Base-by-base conservation (phyloP, 805 yeast species). In the Candida orba region DNA sequence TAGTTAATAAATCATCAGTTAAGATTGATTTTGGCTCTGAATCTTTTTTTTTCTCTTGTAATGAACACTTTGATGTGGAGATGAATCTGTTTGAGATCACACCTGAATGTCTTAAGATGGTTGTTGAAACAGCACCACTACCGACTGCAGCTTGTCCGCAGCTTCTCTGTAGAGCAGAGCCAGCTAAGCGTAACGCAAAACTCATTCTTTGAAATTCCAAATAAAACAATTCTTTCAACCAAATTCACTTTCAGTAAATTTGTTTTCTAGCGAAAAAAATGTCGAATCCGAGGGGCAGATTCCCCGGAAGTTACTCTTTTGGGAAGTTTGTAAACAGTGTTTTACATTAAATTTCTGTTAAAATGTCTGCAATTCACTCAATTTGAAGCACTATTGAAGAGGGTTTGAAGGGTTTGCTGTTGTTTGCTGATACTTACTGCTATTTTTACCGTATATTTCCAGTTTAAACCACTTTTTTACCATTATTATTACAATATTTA, bases 1-100 rank as follows among this genome's bases (percentile, higher is more conserved):
- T 78, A 29, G 84, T 81, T 46, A 90, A 72, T 57, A 89, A 57
- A 58, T 89, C 95, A 49, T 90, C 96, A 39, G 83, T 79, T 49
- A 90, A 69, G 52, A 89, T 75, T 17, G 85, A 74, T 50, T 75
- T 60, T 34, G 68, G 54, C 36, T 53, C 34, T 38, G 68, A 54
- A 36, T 53, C 34, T 38, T 46, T 40, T 8, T 51, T 45, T 32
- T 55, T 51, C 52, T 57, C 52, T 47, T 53, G 47, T 22, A 48
- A 38, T 34, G 41, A 36, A 15, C 34, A 15, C 29, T 18, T 34
- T 6, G 57, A 43, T 22, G 45, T 39, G 32, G 60, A 49, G 37
- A 57, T 35, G 30, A 42, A 42, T 52, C 58, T 53, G 29, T 35
- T 32, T 8, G 14, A 31, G 31, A 23, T 8, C 27, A 24, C 40